Conservation (phyloP, 2,329 filamentous ascomycete genomes). For the Colletotrichum lini region DNA sequence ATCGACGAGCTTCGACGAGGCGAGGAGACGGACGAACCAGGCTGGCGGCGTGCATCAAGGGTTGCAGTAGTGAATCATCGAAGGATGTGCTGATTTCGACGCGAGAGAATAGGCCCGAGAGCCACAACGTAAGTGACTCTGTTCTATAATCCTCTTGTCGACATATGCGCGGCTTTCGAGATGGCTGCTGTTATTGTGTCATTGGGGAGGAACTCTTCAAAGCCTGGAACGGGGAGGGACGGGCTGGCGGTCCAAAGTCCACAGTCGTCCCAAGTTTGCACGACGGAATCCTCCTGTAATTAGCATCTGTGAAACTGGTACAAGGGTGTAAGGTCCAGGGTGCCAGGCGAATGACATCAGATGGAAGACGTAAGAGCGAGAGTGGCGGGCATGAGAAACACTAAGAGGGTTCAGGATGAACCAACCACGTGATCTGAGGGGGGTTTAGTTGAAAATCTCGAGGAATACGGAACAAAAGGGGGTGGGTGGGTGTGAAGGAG, state of each 20-base stretch:
- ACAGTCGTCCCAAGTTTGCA: constrained; percentile 37
- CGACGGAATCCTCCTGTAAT: constrained; percentile 37
- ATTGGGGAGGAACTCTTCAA: constrained; percentile 11
- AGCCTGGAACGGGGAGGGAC: not conserved
- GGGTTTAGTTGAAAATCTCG: constrained; percentile 16
- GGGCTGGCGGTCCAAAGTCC: constrained; percentile 17
- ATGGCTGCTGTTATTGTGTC: not conserved
- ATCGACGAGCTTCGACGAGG: constrained; percentile 12
- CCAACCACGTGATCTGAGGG: constrained; percentile 28
- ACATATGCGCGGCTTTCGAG: not conserved
- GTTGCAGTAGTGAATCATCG: constrained; percentile 12
- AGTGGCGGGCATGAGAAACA: not conserved
- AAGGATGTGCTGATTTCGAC: constrained; percentile 6
- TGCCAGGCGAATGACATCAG: constrained; percentile 36
- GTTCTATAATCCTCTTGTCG: constrained; percentile 1
- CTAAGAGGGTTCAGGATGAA: not conserved
- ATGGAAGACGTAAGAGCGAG: constrained; percentile 18
- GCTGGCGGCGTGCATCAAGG: constrained; percentile 9
- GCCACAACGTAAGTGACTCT: not conserved
- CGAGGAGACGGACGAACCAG: constrained; percentile 2
- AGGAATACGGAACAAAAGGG: too few species aligned
- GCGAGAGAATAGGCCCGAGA: not conserved
- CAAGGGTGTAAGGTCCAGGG: constrained; percentile 29
- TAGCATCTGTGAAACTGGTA: constrained; percentile 37
- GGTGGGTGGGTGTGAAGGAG: constrained; percentile 6